Evolutionary conservation across 2,329 filamentous ascomycete genomes (phyloP).

Genomic region (Juglanconis oblonga): DNA sequence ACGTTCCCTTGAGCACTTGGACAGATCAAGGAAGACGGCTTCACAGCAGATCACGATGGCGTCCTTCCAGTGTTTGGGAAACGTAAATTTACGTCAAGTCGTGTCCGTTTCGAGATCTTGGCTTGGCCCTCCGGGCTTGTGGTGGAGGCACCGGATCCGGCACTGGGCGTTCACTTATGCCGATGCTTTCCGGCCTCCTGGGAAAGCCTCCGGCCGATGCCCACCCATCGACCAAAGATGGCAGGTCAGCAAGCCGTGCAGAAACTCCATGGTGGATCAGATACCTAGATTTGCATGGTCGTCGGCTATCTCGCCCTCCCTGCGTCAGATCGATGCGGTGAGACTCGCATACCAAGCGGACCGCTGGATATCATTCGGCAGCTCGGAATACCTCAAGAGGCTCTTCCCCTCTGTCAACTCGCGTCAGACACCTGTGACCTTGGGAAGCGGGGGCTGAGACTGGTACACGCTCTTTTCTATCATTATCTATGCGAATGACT

Average conservation of each 20-base stretch:
- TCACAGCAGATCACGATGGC: not conserved
- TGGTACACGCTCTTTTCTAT: slow-evolving; percentile 4
- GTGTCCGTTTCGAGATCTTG: not conserved
- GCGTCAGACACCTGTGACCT: not conserved
- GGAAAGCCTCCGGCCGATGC: not conserved
- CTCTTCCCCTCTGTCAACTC: too few species aligned
- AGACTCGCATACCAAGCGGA: not conserved
- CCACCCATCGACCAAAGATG: not conserved
- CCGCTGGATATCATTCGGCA: not conserved
- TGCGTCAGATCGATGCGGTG: not conserved
- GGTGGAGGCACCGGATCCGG: slow-evolving; percentile 1
- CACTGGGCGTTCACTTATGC: not conserved
- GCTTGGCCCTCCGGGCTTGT: not conserved
- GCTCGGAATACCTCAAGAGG: too few species aligned
- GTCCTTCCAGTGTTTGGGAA: not conserved
- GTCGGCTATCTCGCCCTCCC: not conserved
- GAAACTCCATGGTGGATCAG: not conserved
- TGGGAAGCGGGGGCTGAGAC: not conserved
- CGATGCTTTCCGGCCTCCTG: slow-evolving; percentile 5
- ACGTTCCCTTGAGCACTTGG: too few species aligned
- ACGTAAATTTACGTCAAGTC: slow-evolving; percentile 9
- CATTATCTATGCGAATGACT: not conserved
- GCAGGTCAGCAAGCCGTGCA: not conserved
- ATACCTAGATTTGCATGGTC: not conserved
- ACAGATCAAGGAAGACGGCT: not conserved